Conservation (phyloP, 345 rosid genomes). For the Luvunga scandens region DNA sequence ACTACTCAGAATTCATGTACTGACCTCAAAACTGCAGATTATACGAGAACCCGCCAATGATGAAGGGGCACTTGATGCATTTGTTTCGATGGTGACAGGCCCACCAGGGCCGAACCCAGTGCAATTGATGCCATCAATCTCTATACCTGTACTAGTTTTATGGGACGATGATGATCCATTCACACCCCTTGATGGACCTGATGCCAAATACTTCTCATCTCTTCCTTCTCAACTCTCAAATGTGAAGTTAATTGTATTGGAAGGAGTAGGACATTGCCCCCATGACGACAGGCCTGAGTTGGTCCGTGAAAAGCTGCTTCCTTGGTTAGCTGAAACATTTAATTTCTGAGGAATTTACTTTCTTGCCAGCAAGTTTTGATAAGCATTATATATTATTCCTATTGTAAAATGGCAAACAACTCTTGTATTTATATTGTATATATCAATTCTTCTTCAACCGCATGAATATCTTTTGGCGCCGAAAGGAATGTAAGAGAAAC, state of each 20-base stretch:
- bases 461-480: no score
- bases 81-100: slow-evolving; percentile 80
- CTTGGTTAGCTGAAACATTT: slow-evolving; percentile 52
- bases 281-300: slow-evolving; percentile 81
- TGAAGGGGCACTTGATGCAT: slow-evolving; percentile 88
- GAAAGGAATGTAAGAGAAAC: no score
- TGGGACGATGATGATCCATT: slow-evolving; percentile 90
- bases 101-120: slow-evolving; percentile 91
- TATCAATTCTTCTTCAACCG: no score
- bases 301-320: slow-evolving; percentile 71
- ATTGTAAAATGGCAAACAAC: no score
- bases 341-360: background rate
- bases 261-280: slow-evolving; percentile 90
- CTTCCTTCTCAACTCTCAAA: slow-evolving; percentile 57
- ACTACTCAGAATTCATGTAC: background rate
- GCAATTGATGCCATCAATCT: slow-evolving; percentile 52
- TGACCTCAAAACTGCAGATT: slow-evolving; percentile 35
- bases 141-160: slow-evolving; percentile 58
- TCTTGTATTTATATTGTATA: no score
- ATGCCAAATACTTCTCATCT: slow-evolving; percentile 69
- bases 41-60: slow-evolving; percentile 73
- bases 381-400: no score
- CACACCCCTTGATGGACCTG: slow-evolving; percentile 89
- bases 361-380: background rate
- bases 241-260: slow-evolving; percentile 52